Conservation (phyloP, 78 protist genomes). For the Guillardia theta region DNA sequence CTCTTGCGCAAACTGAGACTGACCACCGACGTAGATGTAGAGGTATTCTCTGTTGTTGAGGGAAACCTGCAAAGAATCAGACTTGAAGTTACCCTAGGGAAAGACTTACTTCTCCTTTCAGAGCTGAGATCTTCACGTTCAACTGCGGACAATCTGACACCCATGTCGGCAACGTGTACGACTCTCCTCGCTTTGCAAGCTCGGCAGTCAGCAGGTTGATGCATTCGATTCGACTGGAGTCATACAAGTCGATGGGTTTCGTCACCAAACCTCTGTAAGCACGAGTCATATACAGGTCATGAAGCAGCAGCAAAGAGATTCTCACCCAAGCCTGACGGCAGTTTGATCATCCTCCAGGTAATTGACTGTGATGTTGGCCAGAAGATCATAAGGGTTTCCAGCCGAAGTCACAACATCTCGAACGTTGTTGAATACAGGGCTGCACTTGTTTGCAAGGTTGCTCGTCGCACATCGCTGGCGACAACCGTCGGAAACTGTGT, state of each 20-base stretch:
- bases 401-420: neutral
- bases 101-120: neutral
- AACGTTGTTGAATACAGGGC: neutral
- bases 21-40: neutral
- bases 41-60: neutral
- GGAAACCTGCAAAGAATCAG: too few relatives aligned
- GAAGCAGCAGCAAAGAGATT: too few relatives aligned
- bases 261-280: neutral
- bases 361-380: neutral
- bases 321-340: too few relatives aligned
- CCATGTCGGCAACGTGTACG: neutral
- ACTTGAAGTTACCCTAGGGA: too few relatives aligned
- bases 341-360: neutral
- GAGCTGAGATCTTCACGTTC: neutral
- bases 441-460: neutral
- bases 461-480: neutral
- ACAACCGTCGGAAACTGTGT: neutral
- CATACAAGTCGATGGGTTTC: neutral
- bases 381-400: neutral
- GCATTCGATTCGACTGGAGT: neutral
- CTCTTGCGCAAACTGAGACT: neutral
- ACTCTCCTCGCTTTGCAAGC: neutral
- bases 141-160: neutral
- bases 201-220: neutral
- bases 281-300: neutral